phyloP scores from a whole-genome alignment of 345 rosid species.

The Eucalyptus sp. region DNA sequence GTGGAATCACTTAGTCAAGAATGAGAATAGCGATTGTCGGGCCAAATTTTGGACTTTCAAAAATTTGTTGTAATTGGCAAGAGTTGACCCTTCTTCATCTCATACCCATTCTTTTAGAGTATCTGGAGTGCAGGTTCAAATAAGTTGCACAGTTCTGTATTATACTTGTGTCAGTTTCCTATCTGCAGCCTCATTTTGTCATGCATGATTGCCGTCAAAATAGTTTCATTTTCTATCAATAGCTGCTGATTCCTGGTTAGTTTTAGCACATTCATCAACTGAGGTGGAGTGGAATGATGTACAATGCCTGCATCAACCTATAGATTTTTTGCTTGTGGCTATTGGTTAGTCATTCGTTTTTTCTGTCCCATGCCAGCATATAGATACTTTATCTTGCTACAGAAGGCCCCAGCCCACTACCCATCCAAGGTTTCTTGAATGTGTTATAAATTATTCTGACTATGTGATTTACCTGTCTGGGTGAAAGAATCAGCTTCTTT shows the following conservation, averaged over 20 bases:
- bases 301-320: background rate
- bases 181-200: background rate
- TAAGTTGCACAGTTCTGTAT: background rate
- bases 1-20: background rate
- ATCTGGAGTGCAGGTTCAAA: background rate
- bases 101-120: background rate
- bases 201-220: background rate
- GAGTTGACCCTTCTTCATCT: background rate
- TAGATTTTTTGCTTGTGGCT: background rate
- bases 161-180: background rate
- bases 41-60: background rate
- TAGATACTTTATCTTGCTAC: background rate
- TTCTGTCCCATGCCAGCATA: background rate
- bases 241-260: background rate
- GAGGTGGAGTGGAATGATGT: background rate
- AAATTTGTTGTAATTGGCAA: background rate
- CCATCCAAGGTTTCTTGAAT: background rate
- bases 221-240: background rate
- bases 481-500: background rate
- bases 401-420: background rate
- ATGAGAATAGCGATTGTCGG: background rate
- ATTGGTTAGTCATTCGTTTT: background rate
- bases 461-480: background rate
- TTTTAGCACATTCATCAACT: background rate
- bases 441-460: background rate